Base-by-base conservation (phyloP, 1,139 yeast genomes). In the Suhomyces bokatorum region DNA sequence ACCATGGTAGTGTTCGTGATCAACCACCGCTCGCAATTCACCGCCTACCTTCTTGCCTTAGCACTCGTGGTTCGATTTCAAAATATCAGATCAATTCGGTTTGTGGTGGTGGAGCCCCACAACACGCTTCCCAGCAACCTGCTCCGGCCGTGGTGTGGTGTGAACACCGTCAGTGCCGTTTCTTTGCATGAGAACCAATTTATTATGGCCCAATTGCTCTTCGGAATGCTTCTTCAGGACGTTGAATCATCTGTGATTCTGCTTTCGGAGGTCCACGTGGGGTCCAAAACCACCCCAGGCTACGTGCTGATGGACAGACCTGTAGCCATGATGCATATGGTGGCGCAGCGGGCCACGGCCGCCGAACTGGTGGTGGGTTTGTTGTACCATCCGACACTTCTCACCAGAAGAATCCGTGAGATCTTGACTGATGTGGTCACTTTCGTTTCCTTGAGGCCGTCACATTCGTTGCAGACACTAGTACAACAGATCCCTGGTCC, bases 101-200 rank as follows among this genome's bases (percentile, higher is more conserved):
- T 60, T 14, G 42, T 52, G 24, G 44, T 55, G 11, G 54, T 56
- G 4, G 49, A 40, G 34, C 40, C 39, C 39, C 20, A 28, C 27
- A 24, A 32, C 28, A 37, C 26, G 13, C 34, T 29, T 13, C 40
- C 42, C 2, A 43, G 38, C 34, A 49, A 37, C 26, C 53, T 44
- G 22, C 31, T 48, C 31, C 44, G 43, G 36, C 64, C 66, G 3
- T 62, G 66, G 65, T 63, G 67, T 50, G 67, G 67, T 2, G 52
- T 52, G 20, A 55, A 52, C 24, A 60, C 60, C 5, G 37, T 59
- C 10, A 57, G 48, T 29, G 46, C 48, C 35, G 45, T 38, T 3
- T 48, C 45, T 5, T 44, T 51, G 13, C 35, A 24, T 11, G 44
- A 46, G 27, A 42, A 43, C 32, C 43, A 44, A 14, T 39, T 49